A percentile compares a stretch with the other conserved stretches of the same genome.
phyloP scores from a whole-genome alignment of 2,329 filamentous ascomycete species.

The Capronia americana region DNA sequence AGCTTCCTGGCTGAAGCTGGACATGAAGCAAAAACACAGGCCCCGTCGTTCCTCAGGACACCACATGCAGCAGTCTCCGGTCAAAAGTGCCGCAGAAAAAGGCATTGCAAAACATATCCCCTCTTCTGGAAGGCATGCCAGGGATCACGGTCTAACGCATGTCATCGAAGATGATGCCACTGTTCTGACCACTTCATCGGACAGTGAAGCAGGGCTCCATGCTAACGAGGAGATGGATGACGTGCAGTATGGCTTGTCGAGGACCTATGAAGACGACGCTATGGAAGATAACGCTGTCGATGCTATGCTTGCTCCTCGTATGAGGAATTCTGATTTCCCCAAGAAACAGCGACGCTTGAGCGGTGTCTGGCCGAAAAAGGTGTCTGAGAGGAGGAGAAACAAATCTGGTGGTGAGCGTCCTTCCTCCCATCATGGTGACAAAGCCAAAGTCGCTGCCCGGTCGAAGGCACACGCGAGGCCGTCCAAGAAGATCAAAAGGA shows the following conservation, averaged over 20 bases:
- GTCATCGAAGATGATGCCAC: slow-evolving; percentile 13
- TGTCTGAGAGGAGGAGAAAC: background rate
- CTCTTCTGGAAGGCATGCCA: background rate
- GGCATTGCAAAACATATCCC: slow-evolving; percentile 35
- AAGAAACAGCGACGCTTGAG: slow-evolving; percentile 27
- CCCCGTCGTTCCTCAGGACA: slow-evolving; percentile 14
- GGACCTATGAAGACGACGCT: slow-evolving; percentile 36
- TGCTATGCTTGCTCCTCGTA: slow-evolving; percentile 40
- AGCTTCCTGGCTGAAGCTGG: slow-evolving; percentile 49
- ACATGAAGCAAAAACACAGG: slow-evolving; percentile 31
- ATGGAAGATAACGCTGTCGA: slow-evolving; percentile 42
- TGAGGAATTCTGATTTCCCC: slow-evolving; percentile 12
- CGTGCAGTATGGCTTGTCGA: slow-evolving; percentile 7
- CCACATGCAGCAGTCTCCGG: slow-evolving; percentile 19
- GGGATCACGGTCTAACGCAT: background rate
- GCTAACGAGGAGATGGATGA: background rate
- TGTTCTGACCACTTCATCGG: slow-evolving; percentile 14
- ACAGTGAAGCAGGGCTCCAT: slow-evolving; percentile 21
- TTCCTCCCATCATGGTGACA: background rate
- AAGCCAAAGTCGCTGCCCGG: background rate
- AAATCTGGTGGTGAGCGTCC: background rate
- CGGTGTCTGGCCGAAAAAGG: slow-evolving; percentile 9
- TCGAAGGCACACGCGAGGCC: slow-evolving; percentile 17
- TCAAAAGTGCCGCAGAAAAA: slow-evolving; percentile 27
- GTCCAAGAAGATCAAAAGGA: slow-evolving; percentile 26